Base-by-base conservation (phyloP, 192 early-diverging fungal species). In the Linnemannia elongata region DNA sequence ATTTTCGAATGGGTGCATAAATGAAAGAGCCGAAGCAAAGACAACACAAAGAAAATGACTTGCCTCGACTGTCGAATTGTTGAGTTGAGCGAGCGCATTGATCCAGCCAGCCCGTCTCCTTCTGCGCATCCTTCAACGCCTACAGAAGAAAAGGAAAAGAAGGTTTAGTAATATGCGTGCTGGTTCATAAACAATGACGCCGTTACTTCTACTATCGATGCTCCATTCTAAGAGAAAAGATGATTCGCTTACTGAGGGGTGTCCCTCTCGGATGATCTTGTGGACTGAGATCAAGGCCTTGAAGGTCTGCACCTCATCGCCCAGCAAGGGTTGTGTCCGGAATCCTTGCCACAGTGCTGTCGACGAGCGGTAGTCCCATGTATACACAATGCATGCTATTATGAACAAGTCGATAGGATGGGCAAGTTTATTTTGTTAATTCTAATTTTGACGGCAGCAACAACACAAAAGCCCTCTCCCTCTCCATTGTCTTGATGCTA, bases 281-380 rank as follows among this genome's bases (percentile, higher is more conserved):
- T 99, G 98, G 72, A 97, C 90, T n/a, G 94, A 91, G 79, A 99
- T 96, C 74, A 99, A 91, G 35, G 96, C 96, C 91, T 99, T 99
- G 90, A 96, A 99, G 70, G 94, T 95, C 81, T 97, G 94, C 33
- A 99, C 92, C 84, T 99, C 98, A 90, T 98, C 96, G 42, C 95
- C 93, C 60, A 96, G 85, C 69, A 98, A 92, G 54, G 98, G 98
- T 77, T 93, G 94, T 36, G 93, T 90, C 89, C 95, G 94, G 41
- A 99, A 88, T 24, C 92, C 95, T 73, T 92, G 91, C 96, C 95
- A 98, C 71, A 99, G 91, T 38, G 95, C 92, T 49, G 94, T 93
- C 17, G 96, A 94, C 24, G 95, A 93, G 82, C 96, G 96, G 87
- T 94, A 92, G 89, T 99, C 97, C 94, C 95, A 96, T 24, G 97